Percentiles rank a stretch among this genome's conserved stretches.
phyloP scores from a whole-genome alignment of 2,329 filamentous ascomycete species.

The Calonectria pteridis region DNA sequence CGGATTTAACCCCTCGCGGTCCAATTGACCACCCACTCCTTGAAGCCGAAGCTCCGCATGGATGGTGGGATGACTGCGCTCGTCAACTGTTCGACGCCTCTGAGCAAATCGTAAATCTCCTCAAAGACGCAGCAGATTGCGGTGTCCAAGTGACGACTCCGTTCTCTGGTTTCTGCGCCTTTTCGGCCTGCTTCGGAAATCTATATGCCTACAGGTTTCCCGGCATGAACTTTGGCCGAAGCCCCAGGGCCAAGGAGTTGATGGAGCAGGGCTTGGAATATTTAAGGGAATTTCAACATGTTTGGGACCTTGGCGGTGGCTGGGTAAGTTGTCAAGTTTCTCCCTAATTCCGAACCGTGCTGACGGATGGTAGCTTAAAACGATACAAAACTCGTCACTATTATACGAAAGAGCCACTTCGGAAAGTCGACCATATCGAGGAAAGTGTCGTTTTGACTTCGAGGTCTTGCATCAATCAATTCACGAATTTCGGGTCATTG shows the following conservation, averaged over 20 bases:
- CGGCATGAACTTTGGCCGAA: slow-evolving; percentile 51
- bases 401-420: slow-evolving; percentile 39
- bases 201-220: slow-evolving; percentile 56
- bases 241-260: slow-evolving; percentile 28
- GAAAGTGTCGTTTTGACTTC: slow-evolving; percentile 36
- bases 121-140: slow-evolving; percentile 54
- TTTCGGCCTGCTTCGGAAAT: slow-evolving; percentile 58
- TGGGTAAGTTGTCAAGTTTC: slow-evolving; percentile 25
- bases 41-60: slow-evolving; percentile 51
- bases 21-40: slow-evolving; percentile 56
- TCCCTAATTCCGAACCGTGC: rapidly evolving
- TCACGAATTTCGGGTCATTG: slow-evolving; percentile 36
- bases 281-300: slow-evolving; percentile 38
- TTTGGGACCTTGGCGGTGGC: slow-evolving; percentile 38
- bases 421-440: slow-evolving; percentile 32
- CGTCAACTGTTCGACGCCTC: slow-evolving; percentile 52
- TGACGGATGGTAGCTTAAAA: slow-evolving; percentile 38
- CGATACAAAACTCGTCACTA: slow-evolving; percentile 36
- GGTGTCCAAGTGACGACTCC: slow-evolving; percentile 54
- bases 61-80: slow-evolving; percentile 56
- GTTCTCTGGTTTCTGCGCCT: slow-evolving; percentile 60
- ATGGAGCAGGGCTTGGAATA: slow-evolving; percentile 40
- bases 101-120: slow-evolving; percentile 49
- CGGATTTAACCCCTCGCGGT: slow-evolving; percentile 49
- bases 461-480: slow-evolving; percentile 38